Base-by-base conservation (phyloP, 2,329 filamentous ascomycete genomes). In the Byssochlamys sp. region DNA sequence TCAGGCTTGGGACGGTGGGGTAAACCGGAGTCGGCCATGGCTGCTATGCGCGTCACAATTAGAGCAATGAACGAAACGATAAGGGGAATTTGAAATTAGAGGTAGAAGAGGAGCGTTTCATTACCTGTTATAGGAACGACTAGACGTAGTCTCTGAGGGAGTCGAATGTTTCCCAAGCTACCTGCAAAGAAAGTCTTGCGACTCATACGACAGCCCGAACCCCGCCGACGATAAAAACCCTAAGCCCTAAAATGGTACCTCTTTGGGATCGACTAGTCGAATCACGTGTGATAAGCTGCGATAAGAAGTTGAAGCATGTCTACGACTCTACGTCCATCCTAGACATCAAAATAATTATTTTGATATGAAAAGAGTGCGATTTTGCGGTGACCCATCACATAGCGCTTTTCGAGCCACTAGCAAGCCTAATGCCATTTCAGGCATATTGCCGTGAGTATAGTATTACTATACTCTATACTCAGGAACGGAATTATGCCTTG, bases 1-100 rank as follows among this genome's bases (percentile, higher is more conserved):
- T 73, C 71, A 59, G 71, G 69, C 67, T 74, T 74, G 58, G 71
- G 69, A 60, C 71, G 71, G 63, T 67, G 66, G 61, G 71, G 71
- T 58, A 74, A 69, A 66, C 71, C 69, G 60, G 71, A 70, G 63
- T 73, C 71, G 56, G 71, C 71, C 71, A 74, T 74, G 59, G 58
- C 64, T 66, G 55, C 49, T 35, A 31, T 33, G 9, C n/a, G 3
- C n/a, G 19, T 45, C 39, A 9, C 39, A 45, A 45, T 45, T 45
- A 45, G 39, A 45, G 19, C 39, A 14, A 6, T 14, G 19, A 6
- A 45, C 39, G 14, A 45, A 45, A 45, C 3, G 9, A 45, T 45
- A 45, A 45, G 2, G n/a, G 7, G 39, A 31, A 45, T 24, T 24
- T n/a, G 39, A 19, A 9, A 4, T 45, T 9, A 1, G n/a, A 2